These are phyloP conservation scores for Rosa rugosa DNA, from an alignment of 306 rosid species.

Conservation along the genomic window DNA sequence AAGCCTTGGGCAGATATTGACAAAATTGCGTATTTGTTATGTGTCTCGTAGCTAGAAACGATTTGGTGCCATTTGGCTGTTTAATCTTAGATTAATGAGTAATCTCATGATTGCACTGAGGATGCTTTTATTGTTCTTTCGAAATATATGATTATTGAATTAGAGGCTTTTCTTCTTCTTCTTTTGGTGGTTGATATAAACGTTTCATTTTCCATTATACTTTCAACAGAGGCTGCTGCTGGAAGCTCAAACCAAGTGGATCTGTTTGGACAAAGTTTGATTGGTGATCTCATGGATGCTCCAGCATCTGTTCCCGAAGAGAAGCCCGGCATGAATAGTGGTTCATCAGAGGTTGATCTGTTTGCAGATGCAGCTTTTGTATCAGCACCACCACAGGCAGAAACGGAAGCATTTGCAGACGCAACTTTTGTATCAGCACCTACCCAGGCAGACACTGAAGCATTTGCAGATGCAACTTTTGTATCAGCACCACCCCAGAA, in stretches of 20 bases:
- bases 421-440: conserved; percentile 81
- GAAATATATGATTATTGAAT: background rate
- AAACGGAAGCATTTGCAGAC: conserved; percentile 63
- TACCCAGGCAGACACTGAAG: conserved; percentile 54
- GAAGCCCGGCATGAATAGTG: conserved; percentile 40
- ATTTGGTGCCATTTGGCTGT: background rate
- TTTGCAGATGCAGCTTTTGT: conserved; percentile 91
- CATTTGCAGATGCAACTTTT: conserved; percentile 69
- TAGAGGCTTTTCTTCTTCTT: background rate
- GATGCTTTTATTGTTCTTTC: background rate
- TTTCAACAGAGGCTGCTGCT: conserved; percentile 63
- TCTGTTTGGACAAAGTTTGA: conserved; percentile 75
- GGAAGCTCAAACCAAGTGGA: conserved; percentile 74
- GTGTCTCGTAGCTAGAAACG: background rate
- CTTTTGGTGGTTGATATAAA: background rate
- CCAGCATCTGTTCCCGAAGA: conserved; percentile 65
- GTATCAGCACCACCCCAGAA: conserved; percentile 53
- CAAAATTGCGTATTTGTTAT: background rate
- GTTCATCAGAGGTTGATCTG: conserved; percentile 76
- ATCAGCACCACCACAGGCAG: conserved; percentile 61
- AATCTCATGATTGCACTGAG: background rate
- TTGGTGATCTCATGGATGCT: conserved; percentile 88
- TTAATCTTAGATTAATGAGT: background rate
- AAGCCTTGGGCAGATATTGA: conserved; percentile 21
- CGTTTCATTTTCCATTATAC: conserved; percentile 23